phyloP scores from a whole-genome alignment of 768 basidiomycete genomes.

The Sporobolomyces phaffii region DNA sequence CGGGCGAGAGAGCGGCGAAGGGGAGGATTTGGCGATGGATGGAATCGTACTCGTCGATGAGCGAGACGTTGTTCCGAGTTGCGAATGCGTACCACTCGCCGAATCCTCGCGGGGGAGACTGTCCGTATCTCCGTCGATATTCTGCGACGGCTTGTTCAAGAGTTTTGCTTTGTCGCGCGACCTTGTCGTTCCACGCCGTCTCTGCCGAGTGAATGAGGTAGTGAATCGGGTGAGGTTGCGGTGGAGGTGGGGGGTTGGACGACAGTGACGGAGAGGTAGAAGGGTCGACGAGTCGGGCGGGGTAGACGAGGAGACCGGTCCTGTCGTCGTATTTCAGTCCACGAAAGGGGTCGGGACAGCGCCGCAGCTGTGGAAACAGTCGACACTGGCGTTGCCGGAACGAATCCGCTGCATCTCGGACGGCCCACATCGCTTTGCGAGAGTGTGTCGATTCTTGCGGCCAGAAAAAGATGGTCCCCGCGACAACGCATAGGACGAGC shows the following conservation, averaged over 20 bases:
- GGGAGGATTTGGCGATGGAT: conserved; percentile 52
- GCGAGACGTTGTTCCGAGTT: conserved; percentile 59
- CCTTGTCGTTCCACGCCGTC: conserved; percentile 50
- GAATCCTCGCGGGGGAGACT: conserved; percentile 80
- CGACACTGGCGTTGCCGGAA: conserved; percentile 9
- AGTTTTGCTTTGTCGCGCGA: conserved; percentile 70
- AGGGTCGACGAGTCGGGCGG: conserved; percentile 3
- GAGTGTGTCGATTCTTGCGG: background rate
- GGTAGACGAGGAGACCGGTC: conserved; percentile 24
- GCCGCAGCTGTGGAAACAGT: background rate
- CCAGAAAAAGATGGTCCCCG: background rate
- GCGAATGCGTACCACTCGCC: conserved; percentile 78
- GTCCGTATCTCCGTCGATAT: conserved; percentile 68
- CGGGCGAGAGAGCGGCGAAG: conserved; percentile 49
- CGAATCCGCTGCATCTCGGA: background rate
- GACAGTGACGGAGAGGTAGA: conserved; percentile 45
- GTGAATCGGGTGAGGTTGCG: conserved; percentile 50
- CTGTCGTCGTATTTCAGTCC: background rate
- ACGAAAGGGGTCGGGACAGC: conserved; percentile 13
- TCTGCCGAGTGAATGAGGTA: conserved; percentile 50
- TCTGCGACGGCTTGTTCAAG: conserved; percentile 71
- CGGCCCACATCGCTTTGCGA: background rate
- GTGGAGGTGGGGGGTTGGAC: conserved; percentile 47
- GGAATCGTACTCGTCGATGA: conserved; percentile 78
- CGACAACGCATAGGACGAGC: background rate